Evolutionary conservation across 2,329 filamentous ascomycete species (phyloP).

Genomic region (Alternaria triticimaculans): DNA sequence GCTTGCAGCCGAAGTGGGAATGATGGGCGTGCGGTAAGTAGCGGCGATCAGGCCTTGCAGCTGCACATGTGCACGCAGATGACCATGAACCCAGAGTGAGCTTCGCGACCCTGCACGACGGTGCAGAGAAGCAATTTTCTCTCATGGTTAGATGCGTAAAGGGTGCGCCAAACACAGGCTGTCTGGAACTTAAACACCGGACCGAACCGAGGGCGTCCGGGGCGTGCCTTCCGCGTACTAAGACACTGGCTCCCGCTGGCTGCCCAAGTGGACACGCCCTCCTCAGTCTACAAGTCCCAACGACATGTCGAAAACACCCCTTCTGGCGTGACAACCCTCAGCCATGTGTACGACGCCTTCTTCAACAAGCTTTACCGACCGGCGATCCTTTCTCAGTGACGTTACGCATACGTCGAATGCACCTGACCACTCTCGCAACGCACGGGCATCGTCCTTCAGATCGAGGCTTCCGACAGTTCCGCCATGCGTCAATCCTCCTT

Average conservation of each 20-base stretch:
- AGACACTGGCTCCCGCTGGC: neutral
- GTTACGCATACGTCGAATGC: neutral
- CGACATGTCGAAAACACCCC: neutral
- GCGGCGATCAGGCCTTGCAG: neutral
- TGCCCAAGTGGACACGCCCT: neutral
- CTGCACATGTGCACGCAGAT: neutral
- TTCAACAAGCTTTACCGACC: neutral
- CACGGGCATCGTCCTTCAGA: neutral
- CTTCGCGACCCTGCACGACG: neutral
- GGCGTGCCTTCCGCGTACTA: conserved; percentile 12
- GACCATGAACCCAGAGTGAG: neutral
- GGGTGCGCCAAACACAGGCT: neutral
- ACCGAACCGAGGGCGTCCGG: conserved; percentile 10
- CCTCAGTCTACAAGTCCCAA: neutral
- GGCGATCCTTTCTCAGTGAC: neutral
- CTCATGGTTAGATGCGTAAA: neutral
- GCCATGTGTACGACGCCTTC: neutral
- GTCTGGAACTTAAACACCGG: conserved; percentile 2
- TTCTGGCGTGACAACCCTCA: neutral
- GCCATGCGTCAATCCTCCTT: neutral
- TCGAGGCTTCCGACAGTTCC: neutral
- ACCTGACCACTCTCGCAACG: neutral
- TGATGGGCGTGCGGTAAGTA: neutral
- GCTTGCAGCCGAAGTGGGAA: neutral
- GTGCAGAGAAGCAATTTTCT: neutral